A percentile compares a stretch with the other conserved stretches of the same genome.
Evolutionary conservation across 371 early-diverging fungal species (phyloP).

Genomic region (Zopfochytrium polystomum): DNA sequence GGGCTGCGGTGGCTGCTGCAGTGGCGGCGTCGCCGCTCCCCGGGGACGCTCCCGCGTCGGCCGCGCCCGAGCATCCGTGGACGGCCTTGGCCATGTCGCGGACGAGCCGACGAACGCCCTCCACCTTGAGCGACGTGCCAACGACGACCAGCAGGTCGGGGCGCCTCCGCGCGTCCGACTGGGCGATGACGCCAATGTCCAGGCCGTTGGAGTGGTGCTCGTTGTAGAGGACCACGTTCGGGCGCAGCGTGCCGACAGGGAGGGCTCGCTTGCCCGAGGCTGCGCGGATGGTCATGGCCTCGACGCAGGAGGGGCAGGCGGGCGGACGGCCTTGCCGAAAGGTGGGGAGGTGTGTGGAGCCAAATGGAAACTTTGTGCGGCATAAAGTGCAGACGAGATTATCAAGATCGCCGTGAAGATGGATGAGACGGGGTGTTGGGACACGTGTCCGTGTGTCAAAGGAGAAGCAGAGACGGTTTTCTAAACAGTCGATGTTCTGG

Average conservation of each 20-base stretch:
- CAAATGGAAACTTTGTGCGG: slow-evolving; percentile 59
- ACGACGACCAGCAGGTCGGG: slow-evolving; percentile 94
- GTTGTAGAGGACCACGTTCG: slow-evolving; percentile 96
- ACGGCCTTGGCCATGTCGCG: slow-evolving; percentile 75
- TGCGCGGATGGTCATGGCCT: slow-evolving; percentile 53
- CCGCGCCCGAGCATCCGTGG: slow-evolving; percentile 29
- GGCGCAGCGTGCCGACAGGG: slow-evolving; percentile 82
- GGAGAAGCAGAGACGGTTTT: slow-evolving; percentile 51
- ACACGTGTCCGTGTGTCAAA: slow-evolving; percentile 3
- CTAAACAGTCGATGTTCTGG: slow-evolving; percentile 92
- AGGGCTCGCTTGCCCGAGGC: slow-evolving; percentile 71
- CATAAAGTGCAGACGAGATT: slow-evolving; percentile 83
- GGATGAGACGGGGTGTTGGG: slow-evolving; percentile 59
- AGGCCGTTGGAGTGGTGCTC: slow-evolving; percentile 85
- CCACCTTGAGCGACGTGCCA: slow-evolving; percentile 96
- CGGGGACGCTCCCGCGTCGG: slow-evolving; percentile 19
- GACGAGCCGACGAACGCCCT: slow-evolving; percentile 87
- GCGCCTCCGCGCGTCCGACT: slow-evolving; percentile 62
- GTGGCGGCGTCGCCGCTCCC: background rate
- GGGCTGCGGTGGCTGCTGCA: slow-evolving; percentile 9
- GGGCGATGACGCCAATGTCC: slow-evolving; percentile 71
- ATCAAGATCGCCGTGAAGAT: slow-evolving; percentile 89
- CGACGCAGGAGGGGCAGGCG: slow-evolving; percentile 73
- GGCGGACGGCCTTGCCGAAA: slow-evolving; percentile 74
- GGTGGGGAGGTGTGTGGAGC: slow-evolving; percentile 43